Evolutionary conservation across 2,329 filamentous ascomycete species (phyloP), one percentile per base, ranked within the genome.

Genomic region (Xylariaceae sp.): DNA sequence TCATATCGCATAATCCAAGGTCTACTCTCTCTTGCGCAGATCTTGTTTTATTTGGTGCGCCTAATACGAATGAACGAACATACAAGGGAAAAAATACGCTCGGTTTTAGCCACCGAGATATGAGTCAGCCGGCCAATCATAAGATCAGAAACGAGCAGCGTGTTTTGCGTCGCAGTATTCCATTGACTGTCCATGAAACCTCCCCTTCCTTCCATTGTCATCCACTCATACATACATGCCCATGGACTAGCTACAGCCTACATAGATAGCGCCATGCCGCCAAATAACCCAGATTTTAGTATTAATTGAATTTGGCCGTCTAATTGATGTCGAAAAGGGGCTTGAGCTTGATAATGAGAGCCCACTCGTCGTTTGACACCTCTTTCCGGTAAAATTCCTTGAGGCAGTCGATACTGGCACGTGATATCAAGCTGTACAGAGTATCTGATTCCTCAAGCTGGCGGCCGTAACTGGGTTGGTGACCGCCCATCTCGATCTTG

Each of bases 331-430:
- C 94, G 71, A 97, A 97, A 63, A 96, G 71, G 33, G 90, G 86
- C 84, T 99, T 99, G 70, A 99, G 79, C 82, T 96, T 96, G 75
- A 93, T 90, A 69, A 99, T 91, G 60, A 99, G 80, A 68, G 84
- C 81, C 94, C 94, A 99, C 77, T 99, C 94, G 9, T 97, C 94
- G 75, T 89, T 69, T 16, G 67, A 56, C 11, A 70, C 66, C n/a
- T 71, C 68, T 54, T 67, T 69, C 23, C 92, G 82, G 78, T 97
- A 99, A 72, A 91, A 97, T 70, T 97, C 91, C 82, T 99, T 99
- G 61, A 99, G 83, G 7, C 87, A 92, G 75, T 99, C 91, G 72
- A 99, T 99, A 68, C 89, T 94, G 64, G 85, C 81, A 63, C 94
- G 84, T 36, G 89, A 94, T 66, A 99, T 91, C 55, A 89, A 80